Evolutionary conservation across 257 asterid species (phyloP), one percentile per base, ranked within the genome.

Genomic region (Scutellaria galericulata): DNA sequence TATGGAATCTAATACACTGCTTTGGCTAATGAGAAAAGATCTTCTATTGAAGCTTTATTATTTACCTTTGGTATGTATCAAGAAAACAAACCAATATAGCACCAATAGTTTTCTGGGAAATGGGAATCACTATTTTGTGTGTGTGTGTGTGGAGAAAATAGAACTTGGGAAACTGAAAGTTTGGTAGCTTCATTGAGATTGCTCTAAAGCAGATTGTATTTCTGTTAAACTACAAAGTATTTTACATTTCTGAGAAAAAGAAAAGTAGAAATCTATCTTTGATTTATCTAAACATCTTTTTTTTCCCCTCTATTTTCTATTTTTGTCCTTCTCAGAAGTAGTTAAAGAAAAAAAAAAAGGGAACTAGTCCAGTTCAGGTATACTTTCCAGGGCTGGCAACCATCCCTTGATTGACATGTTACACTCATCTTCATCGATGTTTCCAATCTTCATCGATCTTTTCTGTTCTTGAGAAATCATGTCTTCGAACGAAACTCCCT

Each of bases 401-500:
- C 75, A 63, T 55, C 75, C 65, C 66, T 63, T 73, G 5, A 47
- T 27, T 31, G 31, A 14, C 10, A 45, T 20, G 58, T 48, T 39
- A 13, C 31, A 58, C 67, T 20, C 70, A 58, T 70, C 82, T 12
- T 42, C 55, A 3, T 64, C 68, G 15, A 51, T 24, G 50, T 51
- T 54, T 13, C 51, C 74, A 20, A 71, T 9, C 66, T 73, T 77
- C 57, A 73, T 66, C 9, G 75, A 22, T 62, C 74, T 66, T 46
- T 70, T 82, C 56, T 79, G 83, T 66, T 69, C 73, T 71, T 53
- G 73, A 22, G 78, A 70, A 40, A 79, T 74, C 82, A 83, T 66
- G 52, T 85, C 82, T 66, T 84, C 85, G 14, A 80, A 80, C 8
- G 87, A 74, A 75, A 81, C 82, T 40, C 84, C 85, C 61, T 82